Evolutionary conservation across 768 basidiomycete genomes (phyloP).

Genomic region (Candolleomyces eurysporus): DNA sequence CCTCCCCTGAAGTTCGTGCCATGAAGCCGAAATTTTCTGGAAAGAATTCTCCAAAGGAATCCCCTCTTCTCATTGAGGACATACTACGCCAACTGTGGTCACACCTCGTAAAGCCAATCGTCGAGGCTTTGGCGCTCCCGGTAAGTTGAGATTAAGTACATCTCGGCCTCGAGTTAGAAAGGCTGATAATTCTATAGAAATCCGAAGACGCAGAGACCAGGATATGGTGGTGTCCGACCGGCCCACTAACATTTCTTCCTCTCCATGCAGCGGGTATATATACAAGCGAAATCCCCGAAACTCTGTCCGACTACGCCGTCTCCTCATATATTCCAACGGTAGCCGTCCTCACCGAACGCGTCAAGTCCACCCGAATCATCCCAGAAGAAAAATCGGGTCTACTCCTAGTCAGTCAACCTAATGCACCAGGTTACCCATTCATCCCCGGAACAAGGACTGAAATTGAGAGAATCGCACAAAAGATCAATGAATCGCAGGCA

Average conservation of each 20-base stretch:
- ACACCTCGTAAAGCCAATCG: constrained; percentile 1
- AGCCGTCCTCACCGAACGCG: background rate
- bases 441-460: constrained; percentile 14
- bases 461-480: background rate
- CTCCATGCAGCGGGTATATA: constrained; percentile 8
- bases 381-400: background rate
- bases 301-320: constrained; percentile 6
- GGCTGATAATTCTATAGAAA: background rate
- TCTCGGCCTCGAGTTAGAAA: background rate
- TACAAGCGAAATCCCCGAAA: background rate
- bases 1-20: background rate
- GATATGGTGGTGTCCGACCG: constrained; percentile 11
- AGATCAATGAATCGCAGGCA: no score
- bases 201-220: background rate
- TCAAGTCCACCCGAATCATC: background rate
- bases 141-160: background rate
- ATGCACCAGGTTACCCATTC: background rate
- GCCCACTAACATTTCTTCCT: constrained; percentile 6
- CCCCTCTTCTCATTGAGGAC: background rate
- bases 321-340: constrained; percentile 15
- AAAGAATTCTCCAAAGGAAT: background rate
- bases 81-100: background rate
- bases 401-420: constrained; percentile 9
- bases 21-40: background rate
- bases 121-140: background rate